Conservation (phyloP, 1,284 basidiomycete species). For the Ceratobasidium sp. region DNA sequence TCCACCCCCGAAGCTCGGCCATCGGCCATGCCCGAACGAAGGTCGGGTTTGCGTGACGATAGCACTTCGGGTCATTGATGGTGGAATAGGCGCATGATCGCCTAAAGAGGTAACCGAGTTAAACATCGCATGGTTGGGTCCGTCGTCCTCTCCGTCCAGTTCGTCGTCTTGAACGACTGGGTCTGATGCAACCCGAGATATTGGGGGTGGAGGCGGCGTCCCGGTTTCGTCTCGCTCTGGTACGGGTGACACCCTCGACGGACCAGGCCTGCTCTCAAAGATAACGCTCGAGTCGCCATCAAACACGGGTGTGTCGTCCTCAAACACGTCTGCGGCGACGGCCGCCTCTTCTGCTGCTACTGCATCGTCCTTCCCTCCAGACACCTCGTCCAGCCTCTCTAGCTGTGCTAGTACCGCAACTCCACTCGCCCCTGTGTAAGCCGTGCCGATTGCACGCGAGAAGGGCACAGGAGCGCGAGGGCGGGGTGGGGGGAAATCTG, state of each 20-base stretch:
- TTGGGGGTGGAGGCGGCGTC: conserved; percentile 31
- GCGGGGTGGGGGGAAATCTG: conserved; percentile 77
- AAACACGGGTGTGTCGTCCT: conserved; percentile 48
- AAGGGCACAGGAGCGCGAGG: conserved; percentile 80
- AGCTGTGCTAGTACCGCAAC: conserved; percentile 85
- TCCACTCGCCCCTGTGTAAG: conserved; percentile 81
- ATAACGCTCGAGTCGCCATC: not conserved
- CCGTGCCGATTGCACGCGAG: conserved; percentile 72
- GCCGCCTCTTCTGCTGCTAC: conserved; percentile 66
- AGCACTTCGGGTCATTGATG: conserved; percentile 33
- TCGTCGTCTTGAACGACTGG: conserved; percentile 25
- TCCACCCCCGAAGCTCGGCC: conserved; percentile 43
- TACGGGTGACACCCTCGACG: conserved; percentile 29
- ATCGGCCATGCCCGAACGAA: conserved; percentile 32
- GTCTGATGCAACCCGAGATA: conserved; percentile 29
- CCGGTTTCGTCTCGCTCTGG: conserved; percentile 36
- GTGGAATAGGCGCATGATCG: conserved; percentile 26
- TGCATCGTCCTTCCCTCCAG: conserved; percentile 74
- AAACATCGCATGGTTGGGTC: conserved; percentile 27
- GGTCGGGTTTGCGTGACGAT: conserved; percentile 24
- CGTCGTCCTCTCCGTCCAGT: conserved; percentile 39
- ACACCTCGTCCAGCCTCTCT: conserved; percentile 82
- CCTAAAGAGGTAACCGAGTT: conserved; percentile 35
- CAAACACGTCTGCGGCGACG: conserved; percentile 64
- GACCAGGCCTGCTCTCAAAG: conserved; percentile 24